Evolutionary conservation across 2,329 filamentous ascomycete genomes (phyloP), one percentile per base, ranked within the genome.

Genomic region (Didymella lethalis): DNA sequence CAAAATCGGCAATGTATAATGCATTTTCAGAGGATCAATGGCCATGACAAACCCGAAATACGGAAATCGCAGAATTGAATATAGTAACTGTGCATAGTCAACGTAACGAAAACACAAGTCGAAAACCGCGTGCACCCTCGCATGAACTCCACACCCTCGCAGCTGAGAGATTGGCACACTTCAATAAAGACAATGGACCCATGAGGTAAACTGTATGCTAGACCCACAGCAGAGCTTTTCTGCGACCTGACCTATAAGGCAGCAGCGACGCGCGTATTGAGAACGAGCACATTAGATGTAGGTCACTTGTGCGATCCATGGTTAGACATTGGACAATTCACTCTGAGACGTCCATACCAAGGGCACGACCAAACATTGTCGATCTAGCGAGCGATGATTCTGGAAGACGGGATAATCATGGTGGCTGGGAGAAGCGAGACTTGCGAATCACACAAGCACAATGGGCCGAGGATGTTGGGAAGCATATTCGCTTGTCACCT

Each of bases 401-500:
- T 7, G 32, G 32, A n/a, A 36, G 32, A 36, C 32, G 32, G n/a
- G 32, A 7, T 18, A 36, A 7, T 36, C 8, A 3, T 36, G 14
- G 4, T 36, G 5, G 32, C 7, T n/a, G 32, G 16, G 16, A 18
- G 32, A 8, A 36, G 32, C 32, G 32, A 36, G 32, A 31, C 48
- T 28, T 44, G 48, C 11, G 18, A 14, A 8, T 5, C 12, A 20
- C 11, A 41, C 4, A 14, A 20, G 14, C n/a, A 12, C 29, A 2
- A 26, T 16, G 18, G 25, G 14, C 10, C 23, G 23, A n/a, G 6
- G 28, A 23, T 2, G 23, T 23, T 41, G 10, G 38, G 28, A 44
- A 46, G 25, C 20, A 47, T 47, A 2, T 47, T 32, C 43, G 47
- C 28, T 54, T 16, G n/a, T 31, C 43, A 25, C 32, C 32, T n/a